phyloP scores from a whole-genome alignment of 2,329 filamentous ascomycete genomes.

The Fusarium buxicola region DNA sequence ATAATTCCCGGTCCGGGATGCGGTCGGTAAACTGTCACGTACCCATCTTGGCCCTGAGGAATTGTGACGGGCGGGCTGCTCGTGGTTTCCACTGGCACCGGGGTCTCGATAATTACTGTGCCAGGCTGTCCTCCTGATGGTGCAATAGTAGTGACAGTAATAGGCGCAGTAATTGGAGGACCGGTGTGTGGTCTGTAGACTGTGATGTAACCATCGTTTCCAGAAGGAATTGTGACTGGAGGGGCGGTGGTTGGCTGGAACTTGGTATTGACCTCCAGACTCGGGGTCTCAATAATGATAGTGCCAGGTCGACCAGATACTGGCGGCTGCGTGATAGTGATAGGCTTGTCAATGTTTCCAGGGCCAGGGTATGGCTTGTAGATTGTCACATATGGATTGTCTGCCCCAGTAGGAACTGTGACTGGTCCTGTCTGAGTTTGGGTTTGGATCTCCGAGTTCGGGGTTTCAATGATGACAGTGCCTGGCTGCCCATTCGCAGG shows the following conservation, averaged over 20 bases:
- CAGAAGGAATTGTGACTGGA: conserved; percentile 15
- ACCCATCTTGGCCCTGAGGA: conserved; percentile 31
- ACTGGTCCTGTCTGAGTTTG: conserved; percentile 21
- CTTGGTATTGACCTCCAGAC: conserved; percentile 24
- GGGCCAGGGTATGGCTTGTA: conserved; percentile 33
- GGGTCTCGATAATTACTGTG: conserved; percentile 34
- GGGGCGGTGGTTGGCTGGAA: conserved; percentile 13
- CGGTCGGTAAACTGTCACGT: conserved; percentile 28
- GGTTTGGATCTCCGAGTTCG: conserved; percentile 23
- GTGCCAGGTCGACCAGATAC: conserved; percentile 27
- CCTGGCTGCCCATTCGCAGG: conserved; percentile 27
- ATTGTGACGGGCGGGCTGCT: conserved; percentile 20
- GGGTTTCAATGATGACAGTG: conserved; percentile 34
- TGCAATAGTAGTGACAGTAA: conserved; percentile 36
- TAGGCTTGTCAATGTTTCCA: conserved; percentile 29
- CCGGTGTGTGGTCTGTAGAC: conserved; percentile 32
- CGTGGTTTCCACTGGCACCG: conserved; percentile 16
- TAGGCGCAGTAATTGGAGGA: conserved; percentile 23
- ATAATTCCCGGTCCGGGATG: conserved; percentile 27
- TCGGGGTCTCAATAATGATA: conserved; percentile 34
- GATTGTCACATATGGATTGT: conserved; percentile 31
- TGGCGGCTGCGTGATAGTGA: conserved; percentile 27
- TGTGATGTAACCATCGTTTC: conserved; percentile 20
- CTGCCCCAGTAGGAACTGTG: conserved; percentile 20
- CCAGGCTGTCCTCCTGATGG: conserved; percentile 33